Percentiles rank a stretch among this genome's conserved stretches.
phyloP scores from a whole-genome alignment of 2,329 filamentous ascomycete species.

The Penicillium aurantiogriseum region DNA sequence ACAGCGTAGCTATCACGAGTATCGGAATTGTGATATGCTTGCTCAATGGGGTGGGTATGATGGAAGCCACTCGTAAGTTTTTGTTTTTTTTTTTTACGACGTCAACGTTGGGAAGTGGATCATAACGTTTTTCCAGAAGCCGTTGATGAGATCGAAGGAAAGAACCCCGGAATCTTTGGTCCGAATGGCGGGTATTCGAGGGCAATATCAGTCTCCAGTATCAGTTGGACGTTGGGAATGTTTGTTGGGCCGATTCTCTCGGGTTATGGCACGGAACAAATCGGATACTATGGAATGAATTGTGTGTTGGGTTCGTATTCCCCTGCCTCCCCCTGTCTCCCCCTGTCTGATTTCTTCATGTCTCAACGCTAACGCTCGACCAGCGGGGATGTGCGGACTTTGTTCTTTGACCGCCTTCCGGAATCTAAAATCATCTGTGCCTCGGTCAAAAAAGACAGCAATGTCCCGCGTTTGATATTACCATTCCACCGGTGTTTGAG shows the following conservation, averaged over 20 bases:
- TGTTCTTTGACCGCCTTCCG: conserved; percentile 13
- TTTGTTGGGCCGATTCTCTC: conserved; percentile 26
- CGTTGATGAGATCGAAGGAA: conserved; percentile 22
- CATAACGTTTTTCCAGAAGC: conserved; percentile 12
- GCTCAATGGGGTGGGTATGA: conserved; percentile 28
- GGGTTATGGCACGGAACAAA: conserved; percentile 18
- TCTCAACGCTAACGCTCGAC: not conserved
- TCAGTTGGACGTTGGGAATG: conserved; percentile 26
- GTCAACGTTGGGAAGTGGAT: not conserved
- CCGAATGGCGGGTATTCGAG: conserved; percentile 28
- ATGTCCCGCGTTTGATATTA: too few relatives aligned
- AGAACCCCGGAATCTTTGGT: conserved; percentile 26
- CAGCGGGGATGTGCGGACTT: conserved; percentile 19
- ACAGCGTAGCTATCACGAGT: conserved; percentile 16
- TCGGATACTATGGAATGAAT: conserved; percentile 27
- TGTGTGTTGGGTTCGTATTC: conserved; percentile 20
- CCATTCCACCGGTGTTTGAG: too few relatives aligned
- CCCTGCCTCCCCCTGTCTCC: not conserved
- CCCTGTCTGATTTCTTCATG: conserved; percentile 7
- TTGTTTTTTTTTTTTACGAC: not conserved
- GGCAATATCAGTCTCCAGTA: conserved; percentile 24
- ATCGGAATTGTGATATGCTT: conserved; percentile 27
- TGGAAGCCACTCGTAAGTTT: conserved; percentile 33
- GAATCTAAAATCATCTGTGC: conserved; percentile 12
- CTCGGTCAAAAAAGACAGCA: too few relatives aligned